Evolutionary conservation across 805 yeast genomes (phyloP).

Genomic region (Yamadazyma sp.): DNA sequence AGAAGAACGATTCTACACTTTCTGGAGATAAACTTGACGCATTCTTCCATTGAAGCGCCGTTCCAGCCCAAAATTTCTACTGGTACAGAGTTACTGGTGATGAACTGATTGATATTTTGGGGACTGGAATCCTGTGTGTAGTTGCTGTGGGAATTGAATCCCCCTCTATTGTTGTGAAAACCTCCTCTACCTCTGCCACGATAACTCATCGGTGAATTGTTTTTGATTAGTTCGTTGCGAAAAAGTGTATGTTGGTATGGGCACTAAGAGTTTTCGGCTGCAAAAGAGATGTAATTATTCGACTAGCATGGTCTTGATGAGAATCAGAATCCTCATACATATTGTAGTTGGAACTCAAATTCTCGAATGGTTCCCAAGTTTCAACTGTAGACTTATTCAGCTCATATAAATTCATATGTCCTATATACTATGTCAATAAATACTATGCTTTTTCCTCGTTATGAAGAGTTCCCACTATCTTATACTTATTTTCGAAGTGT

Average conservation of each 20-base stretch:
- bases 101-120: constrained; percentile 28
- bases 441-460: too few relatives aligned
- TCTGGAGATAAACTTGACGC: constrained; percentile 66
- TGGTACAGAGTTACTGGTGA: constrained; percentile 37
- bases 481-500: constrained; percentile 80
- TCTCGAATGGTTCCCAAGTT: too few relatives aligned
- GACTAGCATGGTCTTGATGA: too few relatives aligned
- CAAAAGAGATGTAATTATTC: too few relatives aligned
- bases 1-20: constrained; percentile 58
- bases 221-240: too few relatives aligned
- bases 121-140: constrained; percentile 17
- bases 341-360: too few relatives aligned
- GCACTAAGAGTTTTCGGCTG: too few relatives aligned
- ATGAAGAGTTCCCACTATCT: constrained; percentile 59
- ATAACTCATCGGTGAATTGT: constrained; percentile 29
- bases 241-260: too few relatives aligned
- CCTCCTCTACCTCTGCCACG: constrained; percentile 38
- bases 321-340: too few relatives aligned
- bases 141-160: constrained; percentile 18
- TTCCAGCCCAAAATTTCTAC: constrained; percentile 81
- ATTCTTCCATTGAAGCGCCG: constrained; percentile 68
- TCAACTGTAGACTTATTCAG: too few relatives aligned
- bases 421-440: constrained; percentile 3
- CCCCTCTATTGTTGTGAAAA: constrained; percentile 12
- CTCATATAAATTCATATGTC: too few relatives aligned